phyloP scores from a whole-genome alignment of 2,329 filamentous ascomycete genomes.

The Apiospora sp. region DNA sequence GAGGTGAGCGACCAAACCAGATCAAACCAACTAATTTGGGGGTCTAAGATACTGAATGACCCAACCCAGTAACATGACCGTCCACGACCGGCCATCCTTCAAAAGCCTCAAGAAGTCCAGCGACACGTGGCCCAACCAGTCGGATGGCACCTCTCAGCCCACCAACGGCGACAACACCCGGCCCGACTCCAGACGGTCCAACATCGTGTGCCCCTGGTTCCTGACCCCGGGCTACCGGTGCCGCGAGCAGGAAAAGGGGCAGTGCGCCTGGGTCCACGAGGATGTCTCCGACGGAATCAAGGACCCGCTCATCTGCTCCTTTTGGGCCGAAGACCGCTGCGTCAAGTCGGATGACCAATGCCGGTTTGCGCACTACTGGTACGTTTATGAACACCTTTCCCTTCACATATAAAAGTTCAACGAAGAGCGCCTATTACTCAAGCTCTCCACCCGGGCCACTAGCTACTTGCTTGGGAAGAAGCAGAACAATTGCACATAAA shows the following conservation, averaged over 20 bases:
- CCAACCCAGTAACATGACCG: not conserved
- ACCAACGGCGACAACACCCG: not conserved
- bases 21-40: not conserved
- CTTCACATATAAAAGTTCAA: not conserved
- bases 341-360: constrained; percentile 30
- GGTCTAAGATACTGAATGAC: not conserved
- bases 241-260: constrained; percentile 28
- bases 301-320: constrained; percentile 36
- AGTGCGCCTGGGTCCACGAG: constrained; percentile 32
- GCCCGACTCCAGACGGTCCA: constrained; percentile 6
- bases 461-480: too few species aligned
- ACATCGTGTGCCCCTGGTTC: constrained; percentile 37
- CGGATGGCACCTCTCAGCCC: not conserved
- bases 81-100: not conserved
- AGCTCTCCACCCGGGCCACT: too few species aligned
- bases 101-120: not conserved
- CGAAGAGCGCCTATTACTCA: too few species aligned
- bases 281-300: constrained; percentile 28
- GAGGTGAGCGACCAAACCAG: not conserved
- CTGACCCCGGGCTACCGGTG: constrained; percentile 31
- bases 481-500: too few species aligned
- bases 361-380: constrained; percentile 32
- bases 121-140: not conserved
- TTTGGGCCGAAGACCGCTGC: constrained; percentile 34
- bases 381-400: not conserved